Base-by-base conservation (phyloP, 1,284 basidiomycete genomes). In the Stereum hirsutum region DNA sequence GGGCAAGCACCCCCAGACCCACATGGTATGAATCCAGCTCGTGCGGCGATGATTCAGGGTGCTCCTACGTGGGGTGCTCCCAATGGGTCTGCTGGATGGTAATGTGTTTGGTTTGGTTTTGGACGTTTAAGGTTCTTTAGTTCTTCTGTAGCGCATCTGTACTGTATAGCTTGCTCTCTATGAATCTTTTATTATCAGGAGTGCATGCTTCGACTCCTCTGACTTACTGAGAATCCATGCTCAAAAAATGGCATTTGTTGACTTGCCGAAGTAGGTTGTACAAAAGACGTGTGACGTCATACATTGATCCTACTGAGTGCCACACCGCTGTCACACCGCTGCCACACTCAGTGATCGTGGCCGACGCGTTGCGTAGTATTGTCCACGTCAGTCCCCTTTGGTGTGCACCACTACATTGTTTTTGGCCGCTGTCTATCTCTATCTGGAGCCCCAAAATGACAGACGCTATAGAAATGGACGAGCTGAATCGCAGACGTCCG, bases 1-100 rank as follows among this genome's bases (percentile, higher is more conserved):
- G 50, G 49, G 12, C 49, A 46, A 23, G 21, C 42, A 41, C 68
- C 68, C 27, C 65, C 66, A 8, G 66, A 67, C 31, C 59, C 63
- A 38, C 65, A 70, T 4, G 75, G 76, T 23, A 74, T 82, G 66
- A 80, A 84, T 52, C 77, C 79, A 38, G 66, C 69, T 39, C 73
- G 81, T 32, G 73, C 78, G 27, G 73, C 75, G 6, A 69, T 80
- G 69, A 69, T 81, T 44, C 76, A 78, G 53, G 62, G 43, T 31
- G 20, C 21, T 15, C 15, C 24, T 24, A 17, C 17, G 10, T 38
- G 30, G 12, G 19, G 27, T 15, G 23, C n/a, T 32, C 25, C 38
- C 21, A 44, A 40, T 5, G 35, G 40, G 12, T 23, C 36, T 8
- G 57, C 62, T 4, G 62, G 57, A 46, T 68, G 60, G 50, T 54